Evolutionary conservation across 2,329 filamentous ascomycete genomes (phyloP).

Genomic region (Colletotrichum liaoningense): DNA sequence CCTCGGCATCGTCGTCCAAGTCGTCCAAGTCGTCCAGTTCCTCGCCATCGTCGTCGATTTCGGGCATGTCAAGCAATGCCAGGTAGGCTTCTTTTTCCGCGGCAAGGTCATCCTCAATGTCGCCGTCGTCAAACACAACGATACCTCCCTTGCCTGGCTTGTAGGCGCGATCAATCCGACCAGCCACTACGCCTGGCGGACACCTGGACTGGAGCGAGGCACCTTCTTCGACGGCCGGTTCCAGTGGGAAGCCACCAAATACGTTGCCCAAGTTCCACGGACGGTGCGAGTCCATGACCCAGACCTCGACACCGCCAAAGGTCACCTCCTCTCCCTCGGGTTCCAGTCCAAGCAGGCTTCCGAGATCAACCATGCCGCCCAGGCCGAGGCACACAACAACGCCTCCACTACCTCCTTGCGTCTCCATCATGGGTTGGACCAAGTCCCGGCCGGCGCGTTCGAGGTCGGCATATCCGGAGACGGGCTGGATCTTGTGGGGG

Average conservation of each 20-base stretch:
- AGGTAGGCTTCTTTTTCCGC: slow-evolving; percentile 85
- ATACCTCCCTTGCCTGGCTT: slow-evolving; percentile 86
- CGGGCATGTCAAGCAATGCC: slow-evolving; percentile 90
- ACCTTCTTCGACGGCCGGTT: slow-evolving; percentile 60
- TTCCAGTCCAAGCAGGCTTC: slow-evolving; percentile 81
- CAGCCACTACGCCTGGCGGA: slow-evolving; percentile 76
- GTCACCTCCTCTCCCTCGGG: slow-evolving; percentile 73
- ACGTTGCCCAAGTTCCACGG: slow-evolving; percentile 97
- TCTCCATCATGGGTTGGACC: slow-evolving; percentile 87
- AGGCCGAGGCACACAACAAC: slow-evolving; percentile 93
- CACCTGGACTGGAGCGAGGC: slow-evolving; percentile 62
- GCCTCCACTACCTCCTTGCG: slow-evolving; percentile 85
- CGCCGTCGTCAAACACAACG: slow-evolving; percentile 94
- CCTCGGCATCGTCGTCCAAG: slow-evolving; percentile 60
- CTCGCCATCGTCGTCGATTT: slow-evolving; percentile 80
- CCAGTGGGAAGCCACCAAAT: slow-evolving; percentile 78
- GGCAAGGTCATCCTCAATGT: slow-evolving; percentile 85
- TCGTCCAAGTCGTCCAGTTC: slow-evolving; percentile 69
- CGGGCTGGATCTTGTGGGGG: slow-evolving; percentile 95
- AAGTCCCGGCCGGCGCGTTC: slow-evolving; percentile 82
- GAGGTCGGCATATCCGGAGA: slow-evolving; percentile 92
- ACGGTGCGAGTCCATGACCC: slow-evolving; percentile 90
- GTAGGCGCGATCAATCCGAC: slow-evolving; percentile 78
- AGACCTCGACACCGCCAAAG: slow-evolving; percentile 90
- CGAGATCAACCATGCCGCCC: slow-evolving; percentile 90